Base-by-base conservation (phyloP, 2,329 filamentous ascomycete species). In the Aspergillus versicolor region DNA sequence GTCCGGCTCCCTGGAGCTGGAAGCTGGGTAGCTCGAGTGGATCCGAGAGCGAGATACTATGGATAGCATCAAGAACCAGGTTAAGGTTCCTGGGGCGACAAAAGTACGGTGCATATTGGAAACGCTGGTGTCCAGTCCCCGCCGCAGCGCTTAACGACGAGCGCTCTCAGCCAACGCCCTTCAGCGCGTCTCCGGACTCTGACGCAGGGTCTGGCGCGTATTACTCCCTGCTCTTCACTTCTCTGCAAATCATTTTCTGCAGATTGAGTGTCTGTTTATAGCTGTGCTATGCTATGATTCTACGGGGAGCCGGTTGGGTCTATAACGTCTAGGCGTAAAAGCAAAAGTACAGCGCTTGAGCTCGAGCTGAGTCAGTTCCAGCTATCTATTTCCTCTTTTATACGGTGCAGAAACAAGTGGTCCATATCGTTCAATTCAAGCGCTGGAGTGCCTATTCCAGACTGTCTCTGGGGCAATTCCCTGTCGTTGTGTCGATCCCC, bases 91-190 rank as follows among this genome's bases (percentile, higher is more conserved):
- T 30, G 27, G 27, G 27, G 27, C 9, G 27, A 30, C 27, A 30
- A 30, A 30, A 30, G 27, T 30, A 30, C 27, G 27, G 27, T 30
- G 27, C 27, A 37, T 37, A 15, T 37, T 37, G 13, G 34, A 13
- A 37, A n/a, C 34, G 12, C 27, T 44, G 46, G 48, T n/a, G 13
- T 38, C 24, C 19, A 52, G 48, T 53, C 54, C 60, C 69, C 66
- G 68, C 67, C 50, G 24, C 52, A 65, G 69, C 69, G 69, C 68
- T 64, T 71, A 64, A 44, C 57, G 50, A 47, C 56, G 57, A 47
- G 44, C 21, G 43, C 37, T 67, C 62, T 64, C 61, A 65, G 58
- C 69, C 69, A 71, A 65, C 65, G 63, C 56, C 61, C 64, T 48
- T 46, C 40, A 27, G 57, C 64, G 62, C 58, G 61, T 63, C 63